Conservation (phyloP, 2,329 filamentous ascomycete genomes). For the Sphaerulina vaccinii region DNA sequence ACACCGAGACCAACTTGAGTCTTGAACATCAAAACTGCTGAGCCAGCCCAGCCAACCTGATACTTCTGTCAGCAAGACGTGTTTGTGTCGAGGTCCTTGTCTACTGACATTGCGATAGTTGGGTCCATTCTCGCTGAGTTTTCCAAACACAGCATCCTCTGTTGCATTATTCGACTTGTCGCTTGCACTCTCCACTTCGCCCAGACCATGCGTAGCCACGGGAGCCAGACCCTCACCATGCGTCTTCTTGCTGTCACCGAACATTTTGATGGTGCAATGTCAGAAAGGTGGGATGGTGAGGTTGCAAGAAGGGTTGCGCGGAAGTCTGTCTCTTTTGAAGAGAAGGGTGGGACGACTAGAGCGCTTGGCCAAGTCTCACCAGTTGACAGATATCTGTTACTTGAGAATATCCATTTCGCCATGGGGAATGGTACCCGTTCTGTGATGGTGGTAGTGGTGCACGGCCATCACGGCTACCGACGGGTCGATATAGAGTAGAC, state of each 20-base stretch:
- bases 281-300: not conserved
- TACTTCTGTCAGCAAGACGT: not conserved
- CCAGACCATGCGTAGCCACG: conserved; percentile 18
- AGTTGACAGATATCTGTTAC: conserved; percentile 10
- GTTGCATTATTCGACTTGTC: conserved; percentile 7
- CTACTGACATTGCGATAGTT: conserved; percentile 31
- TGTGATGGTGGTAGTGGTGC: conserved; percentile 4
- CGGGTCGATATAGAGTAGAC: conserved; percentile 2
- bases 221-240: conserved; percentile 17
- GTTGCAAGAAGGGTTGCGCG: not conserved
- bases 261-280: conserved; percentile 2
- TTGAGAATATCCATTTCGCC: conserved; percentile 4
- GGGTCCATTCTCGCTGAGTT: conserved; percentile 20
- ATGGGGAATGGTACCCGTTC: conserved; percentile 12
- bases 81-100: not conserved
- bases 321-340: conserved; percentile 2
- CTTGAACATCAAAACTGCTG: conserved; percentile 47
- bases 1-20: conserved; percentile 49
- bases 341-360: conserved; percentile 2
- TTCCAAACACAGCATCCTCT: conserved; percentile 24
- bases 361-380: not conserved
- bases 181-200: conserved; percentile 17
- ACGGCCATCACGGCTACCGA: conserved; percentile 10
- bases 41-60: conserved; percentile 43
- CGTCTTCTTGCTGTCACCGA: conserved; percentile 14